Percentiles rank a stretch among this genome's conserved stretches.
Evolutionary conservation across 345 rosid genomes (phyloP).

Genomic region (Melaleuca quinquenervia): DNA sequence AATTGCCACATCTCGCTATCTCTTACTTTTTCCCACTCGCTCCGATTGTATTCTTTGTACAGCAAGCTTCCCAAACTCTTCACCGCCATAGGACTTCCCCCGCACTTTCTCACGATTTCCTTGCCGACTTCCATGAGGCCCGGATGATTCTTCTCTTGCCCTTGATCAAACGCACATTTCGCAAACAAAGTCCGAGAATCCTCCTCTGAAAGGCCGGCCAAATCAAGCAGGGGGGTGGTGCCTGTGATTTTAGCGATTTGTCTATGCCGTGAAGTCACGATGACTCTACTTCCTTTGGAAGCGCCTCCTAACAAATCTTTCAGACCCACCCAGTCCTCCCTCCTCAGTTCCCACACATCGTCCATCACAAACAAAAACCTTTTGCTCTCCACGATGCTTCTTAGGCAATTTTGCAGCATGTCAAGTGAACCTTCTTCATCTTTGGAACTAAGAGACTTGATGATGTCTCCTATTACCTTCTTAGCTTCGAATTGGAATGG

Average conservation of each 20-base stretch:
- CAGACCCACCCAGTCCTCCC: background rate
- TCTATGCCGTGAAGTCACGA: slow-evolving; percentile 3
- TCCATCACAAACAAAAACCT: slow-evolving; percentile 3
- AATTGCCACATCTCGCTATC: slow-evolving; percentile 15
- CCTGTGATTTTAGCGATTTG: background rate
- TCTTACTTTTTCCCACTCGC: slow-evolving; percentile 1
- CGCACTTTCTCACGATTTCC: slow-evolving; percentile 18
- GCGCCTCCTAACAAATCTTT: background rate
- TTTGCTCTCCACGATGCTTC: background rate
- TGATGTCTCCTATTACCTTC: too few species aligned
- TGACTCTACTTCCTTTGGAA: background rate
- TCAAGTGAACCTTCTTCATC: too few species aligned
- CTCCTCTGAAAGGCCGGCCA: background rate
- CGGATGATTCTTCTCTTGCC: background rate
- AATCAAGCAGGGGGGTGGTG: background rate
- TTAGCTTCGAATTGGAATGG: too few species aligned
- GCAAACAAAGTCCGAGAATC: slow-evolving; percentile 6
- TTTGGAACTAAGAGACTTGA: too few species aligned
- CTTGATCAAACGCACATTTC: slow-evolving; percentile 5
- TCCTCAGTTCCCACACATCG: background rate
- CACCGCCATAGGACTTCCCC: slow-evolving; percentile 13
- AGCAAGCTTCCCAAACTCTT: slow-evolving; percentile 8
- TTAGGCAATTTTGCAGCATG: too few species aligned
- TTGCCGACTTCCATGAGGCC: background rate
- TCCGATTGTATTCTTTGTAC: background rate